Evolutionary conservation across 2,329 filamentous ascomycete genomes (phyloP).

Genomic region (Penicillium sp.): DNA sequence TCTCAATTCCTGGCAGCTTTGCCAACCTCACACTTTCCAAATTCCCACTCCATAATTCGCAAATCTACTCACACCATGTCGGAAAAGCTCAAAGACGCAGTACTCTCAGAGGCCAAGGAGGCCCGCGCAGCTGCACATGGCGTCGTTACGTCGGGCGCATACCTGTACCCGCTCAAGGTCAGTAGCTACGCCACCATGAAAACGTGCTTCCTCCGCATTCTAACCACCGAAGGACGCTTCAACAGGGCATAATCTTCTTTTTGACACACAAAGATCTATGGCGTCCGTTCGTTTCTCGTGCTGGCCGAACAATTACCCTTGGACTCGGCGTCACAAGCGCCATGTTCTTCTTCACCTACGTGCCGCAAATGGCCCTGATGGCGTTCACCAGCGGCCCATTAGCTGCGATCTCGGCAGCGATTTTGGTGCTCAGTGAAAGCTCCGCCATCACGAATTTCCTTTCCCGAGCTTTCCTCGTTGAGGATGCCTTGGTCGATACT

Average conservation of each 20-base stretch:
- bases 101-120: conserved; percentile 66
- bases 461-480: conserved; percentile 69
- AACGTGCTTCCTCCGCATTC: background rate
- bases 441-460: conserved; percentile 50
- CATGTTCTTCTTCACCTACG: conserved; percentile 87
- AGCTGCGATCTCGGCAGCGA: conserved; percentile 57
- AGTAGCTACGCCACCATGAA: background rate
- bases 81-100: conserved; percentile 55
- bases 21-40: background rate
- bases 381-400: conserved; percentile 78
- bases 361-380: conserved; percentile 77
- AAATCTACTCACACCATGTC: conserved; percentile 28
- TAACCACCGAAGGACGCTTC: background rate
- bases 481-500: conserved; percentile 79
- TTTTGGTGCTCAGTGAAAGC: conserved; percentile 59
- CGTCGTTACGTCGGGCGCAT: conserved; percentile 71
- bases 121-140: conserved; percentile 62
- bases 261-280: conserved; percentile 56
- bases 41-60: background rate
- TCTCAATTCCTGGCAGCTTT: background rate
- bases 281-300: conserved; percentile 55
- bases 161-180: conserved; percentile 78
- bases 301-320: conserved; percentile 62
- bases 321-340: conserved; percentile 66
- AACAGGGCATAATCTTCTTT: conserved; percentile 59